Evolutionary conservation across 352 stramenopile genomes (phyloP).

Genomic region (Pythium coloratum): DNA sequence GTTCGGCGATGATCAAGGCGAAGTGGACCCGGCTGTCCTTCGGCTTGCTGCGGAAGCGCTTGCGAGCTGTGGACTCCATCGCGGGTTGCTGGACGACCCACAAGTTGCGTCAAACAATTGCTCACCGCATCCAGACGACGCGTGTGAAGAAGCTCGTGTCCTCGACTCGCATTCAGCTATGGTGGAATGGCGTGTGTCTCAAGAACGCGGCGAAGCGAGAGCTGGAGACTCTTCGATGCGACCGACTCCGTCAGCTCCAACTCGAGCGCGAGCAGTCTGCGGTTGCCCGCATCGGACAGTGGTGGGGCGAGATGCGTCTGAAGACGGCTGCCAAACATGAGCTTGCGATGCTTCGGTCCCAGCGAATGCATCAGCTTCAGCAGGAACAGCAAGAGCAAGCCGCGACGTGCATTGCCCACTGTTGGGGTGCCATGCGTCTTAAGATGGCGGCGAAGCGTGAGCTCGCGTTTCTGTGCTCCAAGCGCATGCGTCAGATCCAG

Average conservation of each 20-base stretch:
- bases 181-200: neutral
- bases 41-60: slow-evolving; percentile 1
- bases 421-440: neutral
- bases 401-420: neutral
- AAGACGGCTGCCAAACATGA: neutral
- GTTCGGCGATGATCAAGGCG: slow-evolving; percentile 12
- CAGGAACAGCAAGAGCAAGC: neutral
- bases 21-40: slow-evolving; percentile 16
- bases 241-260: neutral
- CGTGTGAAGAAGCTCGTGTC: neutral
- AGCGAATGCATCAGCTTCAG: slow-evolving; percentile 6
- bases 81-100: slow-evolving; percentile 9
- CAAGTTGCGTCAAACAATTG: neutral
- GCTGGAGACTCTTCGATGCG: neutral
- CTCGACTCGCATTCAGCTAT: neutral
- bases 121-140: neutral
- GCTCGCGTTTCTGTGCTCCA: slow-evolving; percentile 1
- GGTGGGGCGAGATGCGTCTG: neutral
- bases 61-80: slow-evolving; percentile 16
- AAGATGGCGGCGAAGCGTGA: neutral
- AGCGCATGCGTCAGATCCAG: slow-evolving; percentile 8
- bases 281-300: neutral
- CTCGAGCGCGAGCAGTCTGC: neutral
- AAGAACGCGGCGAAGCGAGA: slow-evolving; percentile 2
- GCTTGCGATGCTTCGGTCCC: slow-evolving; percentile 6